These are phyloP conservation scores for Trichoderma gamsii DNA, from an alignment of 495 filamentous ascomycete genomes.

Conservation along the genomic window DNA sequence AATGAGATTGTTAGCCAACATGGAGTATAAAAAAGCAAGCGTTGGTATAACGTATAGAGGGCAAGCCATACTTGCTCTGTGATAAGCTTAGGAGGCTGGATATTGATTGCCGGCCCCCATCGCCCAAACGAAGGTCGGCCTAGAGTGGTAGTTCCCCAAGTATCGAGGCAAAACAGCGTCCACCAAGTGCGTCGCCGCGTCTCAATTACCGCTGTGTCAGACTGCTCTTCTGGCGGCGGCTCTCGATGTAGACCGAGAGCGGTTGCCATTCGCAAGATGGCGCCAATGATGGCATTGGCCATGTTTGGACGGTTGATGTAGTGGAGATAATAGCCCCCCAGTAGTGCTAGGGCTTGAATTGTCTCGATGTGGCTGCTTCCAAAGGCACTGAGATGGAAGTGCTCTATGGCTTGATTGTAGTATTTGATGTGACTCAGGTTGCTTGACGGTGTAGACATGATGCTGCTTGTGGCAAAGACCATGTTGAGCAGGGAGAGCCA, in stretches of 20 bases:
- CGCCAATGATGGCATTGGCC: constrained; percentile 61
- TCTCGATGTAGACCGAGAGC: constrained; percentile 72
- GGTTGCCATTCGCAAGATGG: constrained; percentile 62
- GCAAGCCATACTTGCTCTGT: constrained; percentile 28
- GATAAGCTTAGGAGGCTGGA: constrained; percentile 56
- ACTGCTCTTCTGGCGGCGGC: constrained; percentile 48
- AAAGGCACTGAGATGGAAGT: constrained; percentile 61
- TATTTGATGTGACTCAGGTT: constrained; percentile 68
- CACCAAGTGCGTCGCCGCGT: constrained; percentile 72
- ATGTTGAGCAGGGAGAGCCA: constrained; percentile 77
- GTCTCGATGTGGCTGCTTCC: constrained; percentile 65
- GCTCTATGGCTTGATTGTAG: constrained; percentile 63
- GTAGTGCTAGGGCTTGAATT: constrained; percentile 62
- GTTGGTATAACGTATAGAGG: neutral
- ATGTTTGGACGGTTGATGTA: constrained; percentile 75
- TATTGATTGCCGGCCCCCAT: constrained; percentile 66
- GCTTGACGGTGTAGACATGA: constrained; percentile 62
- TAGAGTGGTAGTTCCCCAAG: constrained; percentile 69
- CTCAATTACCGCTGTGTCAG: constrained; percentile 52
- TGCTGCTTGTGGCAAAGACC: constrained; percentile 72
- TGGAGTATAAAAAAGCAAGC: neutral
- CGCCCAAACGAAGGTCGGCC: constrained; percentile 74
- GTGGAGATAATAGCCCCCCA: constrained; percentile 74
- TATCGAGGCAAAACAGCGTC: constrained; percentile 73
- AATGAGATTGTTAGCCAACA: neutral